Base-by-base conservation (phyloP, 176 grass and related monocot genomes). In the Oryza brachyantha region DNA sequence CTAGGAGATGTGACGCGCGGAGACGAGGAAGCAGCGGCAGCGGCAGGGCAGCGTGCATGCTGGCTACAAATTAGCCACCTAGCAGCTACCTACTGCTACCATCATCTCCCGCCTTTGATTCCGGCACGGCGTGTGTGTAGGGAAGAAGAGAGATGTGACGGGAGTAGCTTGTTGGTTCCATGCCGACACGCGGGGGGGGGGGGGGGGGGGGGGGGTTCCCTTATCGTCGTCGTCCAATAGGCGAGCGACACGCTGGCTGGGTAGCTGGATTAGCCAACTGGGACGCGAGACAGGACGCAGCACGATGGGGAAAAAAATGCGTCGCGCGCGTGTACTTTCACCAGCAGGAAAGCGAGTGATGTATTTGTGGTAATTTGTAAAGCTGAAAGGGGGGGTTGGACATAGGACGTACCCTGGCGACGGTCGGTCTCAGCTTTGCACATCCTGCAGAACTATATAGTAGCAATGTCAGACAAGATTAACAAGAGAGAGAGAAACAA, bases 121-220 rank as follows among this genome's bases (percentile, higher is more conserved):
- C 39, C 24, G 22, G 14, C 48, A 27, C 35, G 37, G 57, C 9
- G 24, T 13, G 69, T 57, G n/a, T n/a, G n/a, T n/a, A 52, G 5
- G 74, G 34, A 25, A 32, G 31, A 32, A 32, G 31, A 19, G 22
- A 43, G 84, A 81, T 21, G 65, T 59, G 64, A 80, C 73, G 35
- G 40, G 58, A 3, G 22, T 17, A 45, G 61, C 24, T 17, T 70
- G 70, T 29, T 80, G 76, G 62, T 4, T 76, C 64, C 54, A 76
- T 29, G 22, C 71, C 79, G 85, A 83, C 74, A 78, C 80, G 27
- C 10, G 57, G n/a, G n/a, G n/a, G n/a, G n/a, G n/a, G n/a, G n/a
- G n/a, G n/a, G n/a, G n/a, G n/a, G n/a, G n/a, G n/a, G n/a, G n/a
- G n/a, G n/a, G 48, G 16, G 22, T 5, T 14, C 54, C 52, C 34